A percentile compares a stretch with the other conserved stretches of the same genome.
phyloP scores from a whole-genome alignment of 371 early-diverging fungal species.

The Mortierella sp. region DNA sequence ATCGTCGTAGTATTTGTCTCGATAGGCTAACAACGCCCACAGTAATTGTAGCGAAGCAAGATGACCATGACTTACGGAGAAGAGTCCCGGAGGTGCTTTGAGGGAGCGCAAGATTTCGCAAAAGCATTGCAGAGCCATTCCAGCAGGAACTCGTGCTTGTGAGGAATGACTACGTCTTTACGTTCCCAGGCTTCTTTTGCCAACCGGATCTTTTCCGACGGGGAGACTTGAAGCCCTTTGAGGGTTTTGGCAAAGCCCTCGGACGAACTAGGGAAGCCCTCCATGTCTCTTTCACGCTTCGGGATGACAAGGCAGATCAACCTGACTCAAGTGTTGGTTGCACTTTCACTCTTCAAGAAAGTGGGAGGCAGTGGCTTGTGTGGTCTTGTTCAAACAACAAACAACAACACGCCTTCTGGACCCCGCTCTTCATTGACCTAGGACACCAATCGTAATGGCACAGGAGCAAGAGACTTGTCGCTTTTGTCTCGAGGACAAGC shows the following conservation, averaged over 20 bases:
- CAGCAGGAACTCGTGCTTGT: conserved; percentile 51
- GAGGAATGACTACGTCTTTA: conserved; percentile 37
- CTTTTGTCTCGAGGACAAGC: conserved; percentile 37
- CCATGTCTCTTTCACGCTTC: conserved; percentile 15
- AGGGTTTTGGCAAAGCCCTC: conserved; percentile 53
- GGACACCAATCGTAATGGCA: background rate
- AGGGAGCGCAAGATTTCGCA: conserved; percentile 31
- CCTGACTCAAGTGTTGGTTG: background rate
- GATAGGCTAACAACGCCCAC: background rate
- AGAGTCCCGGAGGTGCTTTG: conserved; percentile 26
- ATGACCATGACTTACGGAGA: conserved; percentile 16
- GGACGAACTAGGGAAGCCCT: conserved; percentile 42
- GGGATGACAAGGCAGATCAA: background rate
- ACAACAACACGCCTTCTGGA: too few relatives aligned
- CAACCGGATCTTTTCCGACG: conserved; percentile 40
- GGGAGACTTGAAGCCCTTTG: conserved; percentile 41
- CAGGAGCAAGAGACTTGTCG: conserved; percentile 42
- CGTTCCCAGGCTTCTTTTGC: conserved; percentile 47
- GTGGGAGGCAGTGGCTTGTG: background rate
- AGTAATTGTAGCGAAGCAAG: background rate
- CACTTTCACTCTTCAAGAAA: background rate
- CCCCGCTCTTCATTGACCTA: background rate
- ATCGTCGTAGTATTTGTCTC: background rate
- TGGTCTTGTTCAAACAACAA: too few relatives aligned
- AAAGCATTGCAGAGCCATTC: conserved; percentile 52